Evolutionary conservation across 768 basidiomycete genomes (phyloP).

Genomic region (Albatrellus ellisii): DNA sequence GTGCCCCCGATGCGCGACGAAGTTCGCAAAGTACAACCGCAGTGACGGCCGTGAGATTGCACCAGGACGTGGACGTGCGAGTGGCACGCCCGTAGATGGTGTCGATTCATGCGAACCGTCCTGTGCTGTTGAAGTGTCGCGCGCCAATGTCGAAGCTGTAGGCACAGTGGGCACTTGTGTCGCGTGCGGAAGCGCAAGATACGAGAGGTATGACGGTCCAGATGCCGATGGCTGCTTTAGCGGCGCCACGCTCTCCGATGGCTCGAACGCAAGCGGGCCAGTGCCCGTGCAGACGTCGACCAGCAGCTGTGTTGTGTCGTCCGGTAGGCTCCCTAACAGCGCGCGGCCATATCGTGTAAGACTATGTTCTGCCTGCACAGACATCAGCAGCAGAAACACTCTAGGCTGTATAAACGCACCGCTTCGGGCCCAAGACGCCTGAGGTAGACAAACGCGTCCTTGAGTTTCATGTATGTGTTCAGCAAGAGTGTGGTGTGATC

Average conservation of each 20-base stretch:
- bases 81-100: conserved; percentile 17
- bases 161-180: too few species aligned
- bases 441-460: conserved; percentile 78
- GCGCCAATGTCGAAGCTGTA: conserved; percentile 5
- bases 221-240: conserved; percentile 19
- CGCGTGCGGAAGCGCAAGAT: conserved; percentile 73
- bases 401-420: conserved; percentile 29
- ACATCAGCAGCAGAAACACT: background rate
- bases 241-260: conserved; percentile 18
- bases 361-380: conserved; percentile 71
- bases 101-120: conserved; percentile 21
- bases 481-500: conserved; percentile 95
- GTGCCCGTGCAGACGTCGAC: conserved; percentile 82
- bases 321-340: conserved; percentile 69
- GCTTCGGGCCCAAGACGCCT: conserved; percentile 65
- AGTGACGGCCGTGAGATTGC: conserved; percentile 59
- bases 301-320: conserved; percentile 81
- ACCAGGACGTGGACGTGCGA: conserved; percentile 14
- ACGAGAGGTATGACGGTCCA: conserved; percentile 62
- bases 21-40: conserved; percentile 83
- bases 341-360: conserved; percentile 81
- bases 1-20: conserved; percentile 75
- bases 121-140: conserved; percentile 20
- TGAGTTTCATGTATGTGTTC: conserved; percentile 95
- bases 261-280: conserved; percentile 31